Evolutionary conservation across 768 basidiomycete species (phyloP), one percentile per base, ranked within the genome.

Genomic region (Agrocybe chaxingu): DNA sequence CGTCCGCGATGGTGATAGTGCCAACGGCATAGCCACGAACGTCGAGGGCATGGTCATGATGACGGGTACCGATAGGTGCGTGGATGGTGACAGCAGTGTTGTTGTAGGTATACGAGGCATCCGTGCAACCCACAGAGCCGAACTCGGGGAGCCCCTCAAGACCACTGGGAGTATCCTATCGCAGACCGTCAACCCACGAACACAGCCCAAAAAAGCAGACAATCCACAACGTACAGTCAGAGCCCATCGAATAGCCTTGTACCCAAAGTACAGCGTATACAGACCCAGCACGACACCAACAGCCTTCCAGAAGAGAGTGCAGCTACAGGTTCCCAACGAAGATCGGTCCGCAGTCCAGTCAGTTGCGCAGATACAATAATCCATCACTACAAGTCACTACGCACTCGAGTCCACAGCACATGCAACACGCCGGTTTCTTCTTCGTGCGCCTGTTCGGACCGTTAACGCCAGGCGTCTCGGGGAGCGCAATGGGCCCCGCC

Each of bases 141-240:
- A 74, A 84, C 24, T 62, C 70, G 0, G 82, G 82, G 74, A 82
- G 78, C n/a, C 65, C 61, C 56, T 84, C 81, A 5, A 82, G 65
- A 8, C 79, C 79, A 35, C 77, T 77, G 1, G 76, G 74, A 0
- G 70, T 58, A 34, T 74, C 72, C 81, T 82, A 54, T 10, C 31
- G 13, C 11, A 45, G 16, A 32, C 8, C 16, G 13, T 31, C 47
- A 31, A 36, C 10, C 32, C 11, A 34, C 8, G 40, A 32, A 16
- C 42, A 35, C 11, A 9, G 11, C 35, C 7, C 29, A 13, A 42
- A 37, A 33, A n/a, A 8, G 33, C 9, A 41, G 32, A 51, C 11
- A 31, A 35, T 32, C 19, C 4, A 47, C 12, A 33, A 63, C 69
- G 48, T 52, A 80, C 81, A 38, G 71, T 73, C 10, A 71, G 61